Evolutionary conservation across 441 rosid genomes (phyloP).

Genomic region (Isatis lusitanica): DNA sequence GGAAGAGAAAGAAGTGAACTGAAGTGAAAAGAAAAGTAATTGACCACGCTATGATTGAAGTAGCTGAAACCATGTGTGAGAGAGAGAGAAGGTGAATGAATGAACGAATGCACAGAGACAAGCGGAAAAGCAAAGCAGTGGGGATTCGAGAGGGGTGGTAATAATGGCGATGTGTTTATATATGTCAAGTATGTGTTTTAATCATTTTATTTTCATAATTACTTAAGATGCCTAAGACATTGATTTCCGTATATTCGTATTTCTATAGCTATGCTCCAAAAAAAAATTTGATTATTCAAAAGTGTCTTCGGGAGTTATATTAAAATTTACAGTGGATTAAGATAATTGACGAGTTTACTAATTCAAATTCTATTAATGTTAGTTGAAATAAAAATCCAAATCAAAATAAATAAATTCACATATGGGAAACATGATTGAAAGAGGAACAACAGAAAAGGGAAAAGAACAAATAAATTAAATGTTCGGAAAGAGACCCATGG

Average conservation of each 20-base stretch:
- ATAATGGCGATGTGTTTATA: slow-evolving; percentile 20
- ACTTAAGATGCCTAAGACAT: not conserved
- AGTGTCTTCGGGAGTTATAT: not conserved
- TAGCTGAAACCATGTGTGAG: slow-evolving; percentile 48
- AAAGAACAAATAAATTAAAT: not conserved
- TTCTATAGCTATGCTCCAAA: slow-evolving; percentile 3
- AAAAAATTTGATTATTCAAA: not conserved
- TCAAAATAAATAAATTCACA: not conserved
- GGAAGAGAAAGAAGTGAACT: not conserved
- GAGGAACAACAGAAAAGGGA: not conserved
- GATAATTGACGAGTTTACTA: not conserved
- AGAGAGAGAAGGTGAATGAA: slow-evolving; percentile 6
- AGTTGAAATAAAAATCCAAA: not conserved
- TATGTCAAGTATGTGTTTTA: not conserved
- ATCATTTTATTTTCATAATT: not conserved
- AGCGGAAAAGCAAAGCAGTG: slow-evolving; percentile 31
- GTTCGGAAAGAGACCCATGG: slow-evolving; percentile 10
- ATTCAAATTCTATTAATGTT: not conserved
- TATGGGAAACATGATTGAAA: slow-evolving; percentile 20
- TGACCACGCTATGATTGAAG: slow-evolving; percentile 79
- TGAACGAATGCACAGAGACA: slow-evolving; percentile 20
- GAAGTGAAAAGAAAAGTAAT: slow-evolving; percentile 1
- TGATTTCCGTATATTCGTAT: slow-evolving; percentile 28
- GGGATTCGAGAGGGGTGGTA: slow-evolving; percentile 28
- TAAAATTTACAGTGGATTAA: not conserved